Base-by-base conservation (phyloP, 352 stramenopile genomes). In the Aphanomyces astaci region DNA sequence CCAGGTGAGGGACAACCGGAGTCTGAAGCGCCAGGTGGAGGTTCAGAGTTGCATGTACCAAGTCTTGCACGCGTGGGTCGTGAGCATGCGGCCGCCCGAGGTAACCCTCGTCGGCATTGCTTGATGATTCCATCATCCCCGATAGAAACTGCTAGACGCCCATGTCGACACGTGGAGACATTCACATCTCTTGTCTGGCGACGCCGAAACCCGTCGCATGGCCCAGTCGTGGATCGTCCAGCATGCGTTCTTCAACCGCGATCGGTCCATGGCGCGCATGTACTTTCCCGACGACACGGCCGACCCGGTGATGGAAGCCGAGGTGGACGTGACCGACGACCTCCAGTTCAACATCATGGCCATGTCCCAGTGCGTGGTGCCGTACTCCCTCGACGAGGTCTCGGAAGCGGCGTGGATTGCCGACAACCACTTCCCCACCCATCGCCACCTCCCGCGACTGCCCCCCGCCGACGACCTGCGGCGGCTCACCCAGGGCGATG, bases 201-300 rank as follows among this genome's bases (percentile, higher is more conserved):
- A 64, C 24, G 11, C 31, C 2, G 24, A 19, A n/a, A 27, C 36
- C 1, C 56, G 56, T 7, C 5, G 43, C n/a, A 64, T 27, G 2
- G 56, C 56, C 30, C 36, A 64, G 19, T 24, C 31, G 43, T 64
- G 56, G 56, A 64, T 64, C 27, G 56, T n/a, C n/a, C 56, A 30
- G 10, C 56, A 64, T 51, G 31, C 28, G n/a, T 64, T 51, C 25
- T 53, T 17, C 25, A 64, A 52, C 25, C 22, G 30, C 1, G 36
- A 49, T 7, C 17, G 17, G 22, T 28, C 56, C 1, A 51, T 64
- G 56, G 56, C 56, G 13, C 28, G 22, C 24, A 11, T 49, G 2
- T 51, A 2, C 4, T 64, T 64, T 24, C 56, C 56, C 32, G 43
- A 3, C 13, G 1, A 13, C 11, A 5, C 11, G 1, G 56, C 10